phyloP scores from a whole-genome alignment of 768 basidiomycete species.

The Boletus rufocinnamomeus region DNA sequence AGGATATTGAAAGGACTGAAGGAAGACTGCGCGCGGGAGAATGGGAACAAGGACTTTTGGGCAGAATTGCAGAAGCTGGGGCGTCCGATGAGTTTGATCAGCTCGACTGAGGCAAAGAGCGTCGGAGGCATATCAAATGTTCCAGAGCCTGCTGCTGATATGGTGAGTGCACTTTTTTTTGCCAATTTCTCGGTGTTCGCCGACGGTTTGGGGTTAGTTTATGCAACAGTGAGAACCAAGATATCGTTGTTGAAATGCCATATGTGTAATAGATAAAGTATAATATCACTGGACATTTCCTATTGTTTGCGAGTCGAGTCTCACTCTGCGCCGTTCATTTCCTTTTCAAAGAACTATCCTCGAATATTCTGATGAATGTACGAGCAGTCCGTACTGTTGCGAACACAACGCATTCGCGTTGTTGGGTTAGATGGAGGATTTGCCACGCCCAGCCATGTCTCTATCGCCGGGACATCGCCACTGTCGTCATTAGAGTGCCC shows the following conservation, averaged over 20 bases:
- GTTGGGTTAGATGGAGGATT: background rate
- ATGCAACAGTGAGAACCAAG: conserved; percentile 18
- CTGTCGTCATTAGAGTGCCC: conserved; percentile 15
- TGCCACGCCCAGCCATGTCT: background rate
- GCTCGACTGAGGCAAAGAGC: conserved; percentile 57
- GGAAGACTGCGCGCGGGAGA: conserved; percentile 49
- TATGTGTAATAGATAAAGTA: background rate
- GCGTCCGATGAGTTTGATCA: conserved; percentile 59
- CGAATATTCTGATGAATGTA: background rate
- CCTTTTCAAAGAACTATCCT: background rate
- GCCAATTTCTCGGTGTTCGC: background rate
- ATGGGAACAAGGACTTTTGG: conserved; percentile 75
- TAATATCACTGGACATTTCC: background rate
- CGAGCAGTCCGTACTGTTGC: background rate
- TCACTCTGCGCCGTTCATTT: background rate
- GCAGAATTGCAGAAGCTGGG: conserved; percentile 51
- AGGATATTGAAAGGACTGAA: conserved; percentile 68
- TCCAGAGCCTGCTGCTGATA: conserved; percentile 52
- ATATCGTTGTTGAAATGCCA: background rate
- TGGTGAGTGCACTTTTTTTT: conserved; percentile 42
- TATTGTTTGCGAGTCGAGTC: background rate
- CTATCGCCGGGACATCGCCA: background rate
- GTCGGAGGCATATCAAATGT: conserved; percentile 59
- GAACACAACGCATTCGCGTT: background rate
- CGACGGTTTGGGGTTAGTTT: conserved; percentile 21